These are phyloP conservation scores for Sporothrix dimorphospora DNA, from an alignment of 2,329 filamentous ascomycete genomes.

Conservation along the genomic window DNA sequence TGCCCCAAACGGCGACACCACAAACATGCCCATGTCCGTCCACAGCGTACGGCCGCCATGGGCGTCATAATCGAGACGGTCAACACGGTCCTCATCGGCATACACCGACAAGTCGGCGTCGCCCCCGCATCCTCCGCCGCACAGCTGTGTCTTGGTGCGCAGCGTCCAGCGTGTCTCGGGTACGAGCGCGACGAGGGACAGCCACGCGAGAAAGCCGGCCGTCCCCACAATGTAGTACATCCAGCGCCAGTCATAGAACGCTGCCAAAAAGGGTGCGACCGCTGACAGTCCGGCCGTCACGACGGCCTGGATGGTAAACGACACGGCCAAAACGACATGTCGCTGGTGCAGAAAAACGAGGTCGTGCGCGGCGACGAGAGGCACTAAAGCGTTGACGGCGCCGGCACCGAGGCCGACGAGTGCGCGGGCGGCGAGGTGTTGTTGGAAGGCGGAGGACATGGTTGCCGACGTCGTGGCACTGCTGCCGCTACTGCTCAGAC, in stretches of 20 bases:
- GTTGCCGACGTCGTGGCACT: neutral
- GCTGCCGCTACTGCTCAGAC: constrained; percentile 29
- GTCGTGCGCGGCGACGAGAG: constrained; percentile 45
- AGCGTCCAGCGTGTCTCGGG: constrained; percentile 43
- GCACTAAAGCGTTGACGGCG: constrained; percentile 44
- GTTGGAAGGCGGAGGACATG: constrained; percentile 33
- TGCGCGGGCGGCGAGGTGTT: constrained; percentile 42
- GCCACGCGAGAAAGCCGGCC: constrained; percentile 41
- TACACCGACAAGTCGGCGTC: constrained; percentile 30
- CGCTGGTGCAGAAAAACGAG: constrained; percentile 47
- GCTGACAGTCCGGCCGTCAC: constrained; percentile 40
- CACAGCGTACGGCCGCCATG: constrained; percentile 39
- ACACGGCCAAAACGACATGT: constrained; percentile 41
- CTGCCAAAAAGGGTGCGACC: constrained; percentile 39
- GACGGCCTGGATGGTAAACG: constrained; percentile 40
- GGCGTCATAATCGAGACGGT: constrained; percentile 22
- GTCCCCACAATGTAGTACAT: constrained; percentile 43
- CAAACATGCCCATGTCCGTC: constrained; percentile 40
- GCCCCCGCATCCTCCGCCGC: constrained; percentile 6
- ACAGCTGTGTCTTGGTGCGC: constrained; percentile 39
- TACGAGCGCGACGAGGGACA: constrained; percentile 40
- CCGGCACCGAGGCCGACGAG: constrained; percentile 45
- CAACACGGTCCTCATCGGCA: constrained; percentile 35
- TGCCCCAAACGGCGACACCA: constrained; percentile 28
- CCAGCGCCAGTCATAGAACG: constrained; percentile 42